Evolutionary conservation across 495 filamentous ascomycete genomes (phyloP), one percentile per base, ranked within the genome.

Genomic region (Rhizodiscina lignyota): DNA sequence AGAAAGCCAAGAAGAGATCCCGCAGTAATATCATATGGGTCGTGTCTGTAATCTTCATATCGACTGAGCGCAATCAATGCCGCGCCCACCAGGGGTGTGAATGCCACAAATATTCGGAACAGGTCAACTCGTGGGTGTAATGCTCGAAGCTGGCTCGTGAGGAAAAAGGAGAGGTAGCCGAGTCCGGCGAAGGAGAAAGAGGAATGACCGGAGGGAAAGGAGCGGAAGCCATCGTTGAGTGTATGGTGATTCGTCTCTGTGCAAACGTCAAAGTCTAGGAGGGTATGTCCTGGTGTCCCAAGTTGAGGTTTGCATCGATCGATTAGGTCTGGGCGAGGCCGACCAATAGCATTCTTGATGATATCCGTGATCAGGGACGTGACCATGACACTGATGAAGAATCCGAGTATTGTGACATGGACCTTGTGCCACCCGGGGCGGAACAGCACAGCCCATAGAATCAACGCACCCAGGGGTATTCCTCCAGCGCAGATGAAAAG

Each of bases 1-100:
- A 60, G 50, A 42, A 77, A 66, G 1, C 89, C 89, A 10, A 99
- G 61, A 20, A 79, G 39, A 1, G 69, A 74, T 0, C 89, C 89
- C 12, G 62, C 61, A 18, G 71, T 78, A 15, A 99, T 91, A 59
- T 99, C 89, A 33, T 77, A 93, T 3, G 91, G 79, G 51, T 96
- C 91, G 44, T 99, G 89, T 18, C 89, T 60, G 51, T 99, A 99
- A 52, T 99, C 89, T 50, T 92, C 77, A 33, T 82, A 74, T 4
- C 89, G 68, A n/a, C 79, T 87, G 30, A 93, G 82, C 1, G 85
- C 85, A 42, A 96, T 84, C 62, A 94, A 55, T 3, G 76, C 61
- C 4, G 91, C 91, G 18, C 78, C 83, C 1, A 96, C 45, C 2
- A 92, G 47, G 3, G 91, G 91, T 10, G 61, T 54, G 0, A 75